Base-by-base conservation (phyloP, 2,329 filamentous ascomycete species). In the Cryphonectria nitschkei region DNA sequence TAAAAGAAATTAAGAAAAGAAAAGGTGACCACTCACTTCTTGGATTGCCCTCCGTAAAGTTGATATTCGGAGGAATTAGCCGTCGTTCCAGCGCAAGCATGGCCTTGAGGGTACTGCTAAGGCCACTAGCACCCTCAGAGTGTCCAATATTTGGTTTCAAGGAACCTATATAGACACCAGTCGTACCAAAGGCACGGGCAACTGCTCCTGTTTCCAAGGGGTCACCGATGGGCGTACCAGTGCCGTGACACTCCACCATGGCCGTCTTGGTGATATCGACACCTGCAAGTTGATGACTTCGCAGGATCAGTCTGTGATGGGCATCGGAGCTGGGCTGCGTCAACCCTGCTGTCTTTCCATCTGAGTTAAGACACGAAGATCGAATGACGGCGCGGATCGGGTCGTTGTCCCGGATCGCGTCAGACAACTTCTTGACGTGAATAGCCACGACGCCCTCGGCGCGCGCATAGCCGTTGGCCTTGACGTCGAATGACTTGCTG, bases 401-500 rank as follows among this genome's bases (percentile, higher is more conserved):
- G 70, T 87, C 83, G 3, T 82, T 81, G 64, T 86, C 85, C 2
- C 78, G 76, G 5, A 88, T 70, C 0, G 86, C 86, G 60, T 83
- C 80, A 3, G 79, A 76, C 0, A 88, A 75, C 0, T 75, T 78
- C 76, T 88, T 88, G 0, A 89, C 70, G 7, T 83, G 77, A 7
- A 88, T 69, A 8, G 80, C 78, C 2, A 76, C 81, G 19, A 84
- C 75, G 6, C 83, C 86, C 72, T 89, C 87, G 1, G 83, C 86
- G 7, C 85, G 80, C 0, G 79, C 84, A 69, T 87, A 88, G 0
- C 87, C 87, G 68, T 86, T 79, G 0, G 84, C 86, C 9, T 78
- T 75, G 2, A 79, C 77, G 58, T 85, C 84, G 70, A 84, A 86
- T 1, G 78, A 78, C 65, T 79, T 76, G 61, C 76, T 76, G 39